A percentile compares a stretch with the other conserved stretches of the same genome.
Conservation (phyloP, 225 moss, liverwort and hornwort species). For the Physcomitrellopsis africana region DNA sequence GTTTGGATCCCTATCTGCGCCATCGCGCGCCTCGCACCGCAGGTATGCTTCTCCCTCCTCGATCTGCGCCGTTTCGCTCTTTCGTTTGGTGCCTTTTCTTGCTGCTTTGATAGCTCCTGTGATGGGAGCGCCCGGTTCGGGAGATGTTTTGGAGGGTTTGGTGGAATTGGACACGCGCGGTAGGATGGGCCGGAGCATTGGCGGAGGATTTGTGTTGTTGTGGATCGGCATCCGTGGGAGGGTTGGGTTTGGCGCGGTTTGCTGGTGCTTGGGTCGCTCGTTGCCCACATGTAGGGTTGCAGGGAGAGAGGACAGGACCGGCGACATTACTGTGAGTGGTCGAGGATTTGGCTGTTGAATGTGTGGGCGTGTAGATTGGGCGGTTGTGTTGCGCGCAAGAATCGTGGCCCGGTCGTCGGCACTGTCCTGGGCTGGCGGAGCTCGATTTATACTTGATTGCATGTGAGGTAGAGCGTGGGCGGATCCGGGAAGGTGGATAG, state of each 20-base stretch:
- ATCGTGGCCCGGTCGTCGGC: no score
- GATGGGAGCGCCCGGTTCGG: conserved; percentile 7
- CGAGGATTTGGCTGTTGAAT: conserved; percentile 2
- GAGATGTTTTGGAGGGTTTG: conserved; percentile 22
- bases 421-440: neutral
- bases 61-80: conserved; percentile 7
- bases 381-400: neutral
- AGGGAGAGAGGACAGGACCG: conserved; percentile 3
- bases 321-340: conserved; percentile 21
- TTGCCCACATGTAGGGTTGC: conserved; percentile 32
- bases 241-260: neutral
- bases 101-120: conserved; percentile 5
- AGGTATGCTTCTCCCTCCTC: neutral
- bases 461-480: no score
- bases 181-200: neutral
- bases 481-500: no score
- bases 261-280: neutral
- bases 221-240: neutral
- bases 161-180: conserved; percentile 11
- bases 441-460: no score
- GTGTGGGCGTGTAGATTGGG: conserved; percentile 7
- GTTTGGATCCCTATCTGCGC: neutral
- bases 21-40: conserved; percentile 13
- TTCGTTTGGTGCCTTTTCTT: conserved; percentile 1
- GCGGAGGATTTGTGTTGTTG: neutral